Percentiles rank a stretch among this genome's conserved stretches.
Evolutionary conservation across 441 rosid species (phyloP).

Genomic region (Arabidopsis lyrata): DNA sequence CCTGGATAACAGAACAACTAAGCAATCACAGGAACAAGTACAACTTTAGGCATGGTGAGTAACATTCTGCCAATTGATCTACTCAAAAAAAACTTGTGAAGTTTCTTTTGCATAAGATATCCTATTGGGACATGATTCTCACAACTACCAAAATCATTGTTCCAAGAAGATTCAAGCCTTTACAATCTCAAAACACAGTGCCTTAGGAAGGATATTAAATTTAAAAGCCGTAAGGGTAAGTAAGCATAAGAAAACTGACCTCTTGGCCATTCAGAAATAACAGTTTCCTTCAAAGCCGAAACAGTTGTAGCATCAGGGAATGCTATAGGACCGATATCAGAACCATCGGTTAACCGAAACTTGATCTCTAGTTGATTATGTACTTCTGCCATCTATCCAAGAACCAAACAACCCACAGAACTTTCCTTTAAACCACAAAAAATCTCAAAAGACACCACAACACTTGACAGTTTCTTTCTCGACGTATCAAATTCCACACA

Average conservation of each 20-base stretch:
- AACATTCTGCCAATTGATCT: not conserved
- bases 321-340: constrained; percentile 92
- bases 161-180: constrained; percentile 18
- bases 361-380: constrained; percentile 90
- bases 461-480: constrained; percentile 38
- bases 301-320: constrained; percentile 89
- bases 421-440: constrained; percentile 34
- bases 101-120: not conserved
- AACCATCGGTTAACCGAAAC: constrained; percentile 90
- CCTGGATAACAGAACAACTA: not conserved
- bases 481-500: constrained; percentile 37
- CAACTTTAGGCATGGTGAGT: not conserved
- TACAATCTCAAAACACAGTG: constrained; percentile 12
- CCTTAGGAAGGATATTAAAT: not conserved
- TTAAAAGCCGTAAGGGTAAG: not conserved
- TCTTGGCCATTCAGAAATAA: constrained; percentile 97
- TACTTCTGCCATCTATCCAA: constrained; percentile 66
- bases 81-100: not conserved
- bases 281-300: constrained; percentile 85
- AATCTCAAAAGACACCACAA: constrained; percentile 21
- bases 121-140: constrained; percentile 1
- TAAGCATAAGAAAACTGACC: constrained; percentile 55
- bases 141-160: constrained; percentile 4
- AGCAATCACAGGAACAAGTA: constrained; percentile 9
- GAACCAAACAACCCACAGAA: constrained; percentile 32